Base-by-base conservation (phyloP, 2,329 filamentous ascomycete species). In the Arthrobotrys iridis region DNA sequence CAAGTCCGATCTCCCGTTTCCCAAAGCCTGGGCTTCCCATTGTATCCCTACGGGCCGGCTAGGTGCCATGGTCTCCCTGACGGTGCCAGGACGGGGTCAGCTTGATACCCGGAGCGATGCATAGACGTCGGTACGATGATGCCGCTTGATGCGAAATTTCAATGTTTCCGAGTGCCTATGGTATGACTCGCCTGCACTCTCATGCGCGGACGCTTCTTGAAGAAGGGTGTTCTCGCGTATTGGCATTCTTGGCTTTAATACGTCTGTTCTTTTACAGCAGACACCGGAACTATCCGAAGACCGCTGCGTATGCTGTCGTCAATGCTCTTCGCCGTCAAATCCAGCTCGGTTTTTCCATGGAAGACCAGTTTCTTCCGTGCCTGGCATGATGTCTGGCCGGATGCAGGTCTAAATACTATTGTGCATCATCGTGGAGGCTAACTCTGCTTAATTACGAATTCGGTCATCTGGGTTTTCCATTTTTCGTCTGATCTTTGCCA, bases 1-100 rank as follows among this genome's bases (percentile, higher is more conserved):
- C 60, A 52, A 55, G 33, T 63, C 43, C 28, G 59, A 63, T 63
- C 59, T 63, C 59, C 43, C 57, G 40, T 55, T 37, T 15, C 11
- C 50, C 50, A 55, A 33, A 55, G 50, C 30, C 50, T 33, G 50
- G n/a, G 50, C 30, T 55, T 37, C 30, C 50, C 10, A 33, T 40
- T 13, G 11, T n/a, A n/a, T 37, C 13, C 50, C 50, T n/a, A 55
- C 24, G 50, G 50, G 2, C 30, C 10, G 28, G 50, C 15, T 55
- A 30, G 22, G 37, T 55, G 50, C 10, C 50, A 35, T 18, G 28
- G 50, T n/a, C 30, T 55, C 30, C 48, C 28, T 3, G 50, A 7
- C 15, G 15, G 11, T 52, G 26, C 26, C 46, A 30, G 46, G 28
- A 18, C 46, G 46, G 46, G 46, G 46, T 52, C 30, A 37, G 50